phyloP scores from a whole-genome alignment of 2,329 filamentous ascomycete species.

The Arthrocladium fulminans region DNA sequence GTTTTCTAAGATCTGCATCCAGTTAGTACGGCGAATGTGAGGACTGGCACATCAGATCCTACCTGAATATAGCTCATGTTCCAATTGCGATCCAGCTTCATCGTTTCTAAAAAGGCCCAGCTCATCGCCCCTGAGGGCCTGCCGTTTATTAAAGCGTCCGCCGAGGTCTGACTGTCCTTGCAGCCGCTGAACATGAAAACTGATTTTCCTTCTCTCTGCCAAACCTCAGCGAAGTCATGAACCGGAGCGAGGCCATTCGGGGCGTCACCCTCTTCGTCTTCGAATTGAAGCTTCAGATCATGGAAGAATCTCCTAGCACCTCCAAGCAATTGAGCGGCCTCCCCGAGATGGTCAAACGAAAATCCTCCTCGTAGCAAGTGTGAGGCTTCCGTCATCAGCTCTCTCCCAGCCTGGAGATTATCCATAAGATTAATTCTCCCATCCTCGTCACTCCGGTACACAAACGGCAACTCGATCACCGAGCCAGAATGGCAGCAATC shows the following conservation, averaged over 20 bases:
- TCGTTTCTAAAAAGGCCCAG: conserved; percentile 21
- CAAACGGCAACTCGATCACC: conserved; percentile 50
- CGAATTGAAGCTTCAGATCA: conserved; percentile 30
- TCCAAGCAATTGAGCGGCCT: conserved; percentile 45
- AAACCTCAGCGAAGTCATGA: conserved; percentile 38
- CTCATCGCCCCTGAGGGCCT: conserved; percentile 25
- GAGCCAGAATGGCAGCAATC: conserved; percentile 56
- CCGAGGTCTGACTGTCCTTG: conserved; percentile 43
- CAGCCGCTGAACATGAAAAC: conserved; percentile 46
- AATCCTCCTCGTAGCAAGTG: conserved; percentile 45
- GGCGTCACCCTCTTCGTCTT: conserved; percentile 32
- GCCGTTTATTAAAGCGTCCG: conserved; percentile 40
- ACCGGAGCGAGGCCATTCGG: conserved; percentile 37
- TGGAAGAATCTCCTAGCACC: conserved; percentile 48
- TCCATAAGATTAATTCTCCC: conserved; percentile 50
- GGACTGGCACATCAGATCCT: neutral
- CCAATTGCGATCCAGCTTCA: conserved; percentile 20
- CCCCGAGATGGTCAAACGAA: conserved; percentile 31
- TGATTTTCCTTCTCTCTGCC: conserved; percentile 37
- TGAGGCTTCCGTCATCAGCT: conserved; percentile 43
- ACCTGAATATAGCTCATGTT: conserved; percentile 20
- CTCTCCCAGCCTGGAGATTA: conserved; percentile 44
- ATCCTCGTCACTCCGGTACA: conserved; percentile 49
- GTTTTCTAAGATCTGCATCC: conserved; percentile 24
- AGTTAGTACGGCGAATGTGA: neutral